Conservation (phyloP, 2,329 filamentous ascomycete genomes). For the Aspergillus vadensis region DNA sequence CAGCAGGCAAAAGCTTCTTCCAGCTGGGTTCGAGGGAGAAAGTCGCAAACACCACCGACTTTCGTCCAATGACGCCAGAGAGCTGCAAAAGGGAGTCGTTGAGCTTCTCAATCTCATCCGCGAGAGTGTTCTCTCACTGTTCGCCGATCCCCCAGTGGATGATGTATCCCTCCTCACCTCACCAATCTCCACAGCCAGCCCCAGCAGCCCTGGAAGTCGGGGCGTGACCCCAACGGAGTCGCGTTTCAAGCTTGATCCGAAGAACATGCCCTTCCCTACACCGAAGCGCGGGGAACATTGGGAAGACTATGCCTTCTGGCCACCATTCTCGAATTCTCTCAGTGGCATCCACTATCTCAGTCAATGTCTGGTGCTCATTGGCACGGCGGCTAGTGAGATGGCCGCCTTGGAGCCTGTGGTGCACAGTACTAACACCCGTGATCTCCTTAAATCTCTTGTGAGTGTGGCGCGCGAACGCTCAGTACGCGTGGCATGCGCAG, state of each 20-base stretch:
- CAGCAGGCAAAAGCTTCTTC: conserved; percentile 76
- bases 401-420: conserved; percentile 70
- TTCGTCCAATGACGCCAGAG: conserved; percentile 66
- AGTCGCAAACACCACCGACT: conserved; percentile 80
- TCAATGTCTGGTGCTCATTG: conserved; percentile 77
- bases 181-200: conserved; percentile 68
- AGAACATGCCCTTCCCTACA: conserved; percentile 73
- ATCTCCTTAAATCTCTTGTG: conserved; percentile 75
- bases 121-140: conserved; percentile 77
- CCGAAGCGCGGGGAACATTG: conserved; percentile 80
- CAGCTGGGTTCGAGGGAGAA: conserved; percentile 77
- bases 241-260: conserved; percentile 77
- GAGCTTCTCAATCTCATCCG: conserved; percentile 84
- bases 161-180: conserved; percentile 88
- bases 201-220: conserved; percentile 62
- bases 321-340: conserved; percentile 85
- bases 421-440: conserved; percentile 59
- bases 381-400: conserved; percentile 85
- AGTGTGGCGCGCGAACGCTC: conserved; percentile 79
- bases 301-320: conserved; percentile 97
- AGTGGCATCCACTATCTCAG: conserved; percentile 90
- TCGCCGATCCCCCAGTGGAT: conserved; percentile 83
- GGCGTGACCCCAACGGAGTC: conserved; percentile 64
- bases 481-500: conserved; percentile 79
- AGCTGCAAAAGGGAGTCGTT: conserved; percentile 74